A percentile compares a stretch with the other conserved stretches of the same genome.
Evolutionary conservation across 805 yeast species (phyloP).

Genomic region (Schwanniomyces sp.): DNA sequence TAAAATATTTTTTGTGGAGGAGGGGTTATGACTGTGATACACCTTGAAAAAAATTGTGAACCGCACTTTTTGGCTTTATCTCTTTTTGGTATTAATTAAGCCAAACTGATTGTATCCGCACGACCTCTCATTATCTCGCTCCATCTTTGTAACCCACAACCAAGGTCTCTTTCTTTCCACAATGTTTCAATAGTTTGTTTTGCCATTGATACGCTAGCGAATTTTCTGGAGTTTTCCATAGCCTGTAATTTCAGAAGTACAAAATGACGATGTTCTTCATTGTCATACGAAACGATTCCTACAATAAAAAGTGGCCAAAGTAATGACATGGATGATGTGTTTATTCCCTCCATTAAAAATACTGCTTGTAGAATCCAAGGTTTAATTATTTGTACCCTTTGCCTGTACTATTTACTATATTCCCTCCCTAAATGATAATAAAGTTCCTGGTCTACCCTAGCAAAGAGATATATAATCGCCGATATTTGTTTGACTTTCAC

Average conservation of each 20-base stretch:
- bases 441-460: constrained; percentile 3
- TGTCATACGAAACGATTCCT: constrained; percentile 30
- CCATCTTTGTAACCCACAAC: constrained; percentile 27
- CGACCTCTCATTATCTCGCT: constrained; percentile 35
- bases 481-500: constrained; percentile 1
- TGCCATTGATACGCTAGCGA: constrained; percentile 39
- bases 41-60: too few relatives aligned
- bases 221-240: constrained; percentile 35
- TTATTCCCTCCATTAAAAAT: constrained; percentile 9
- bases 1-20: too few relatives aligned
- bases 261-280: constrained; percentile 38
- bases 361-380: not conserved
- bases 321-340: constrained; percentile 29
- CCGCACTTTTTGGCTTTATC: too few relatives aligned
- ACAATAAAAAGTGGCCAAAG: constrained; percentile 43
- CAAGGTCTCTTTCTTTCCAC: constrained; percentile 42
- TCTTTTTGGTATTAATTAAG: constrained; percentile 13
- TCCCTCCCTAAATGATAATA: not conserved
- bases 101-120: constrained; percentile 38
- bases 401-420: constrained; percentile 5
- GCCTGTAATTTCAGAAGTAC: constrained; percentile 29
- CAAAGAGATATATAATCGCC: constrained; percentile 1
- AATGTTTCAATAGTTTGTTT: constrained; percentile 30
- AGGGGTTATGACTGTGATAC: too few relatives aligned
- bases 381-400: not conserved